phyloP scores from a whole-genome alignment of 352 stramenopile species.

The Globisporangium paddicum region DNA sequence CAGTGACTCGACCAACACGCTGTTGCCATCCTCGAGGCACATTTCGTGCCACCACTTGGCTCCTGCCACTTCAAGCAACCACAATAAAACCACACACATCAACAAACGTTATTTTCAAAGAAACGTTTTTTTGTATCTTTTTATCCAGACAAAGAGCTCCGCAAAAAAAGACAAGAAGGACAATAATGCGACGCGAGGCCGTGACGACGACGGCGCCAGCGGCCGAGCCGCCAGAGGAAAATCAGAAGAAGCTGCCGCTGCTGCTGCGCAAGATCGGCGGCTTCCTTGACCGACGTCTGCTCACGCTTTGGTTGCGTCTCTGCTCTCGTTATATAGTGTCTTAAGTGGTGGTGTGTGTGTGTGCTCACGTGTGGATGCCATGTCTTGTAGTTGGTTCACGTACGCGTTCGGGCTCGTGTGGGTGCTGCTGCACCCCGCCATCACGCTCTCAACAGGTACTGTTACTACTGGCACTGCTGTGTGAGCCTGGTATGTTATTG shows the following conservation, averaged over 20 bases:
- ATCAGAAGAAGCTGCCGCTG: constrained; percentile 11
- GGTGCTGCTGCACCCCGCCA: constrained; percentile 69
- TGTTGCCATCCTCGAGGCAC: no score
- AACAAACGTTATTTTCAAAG: no score
- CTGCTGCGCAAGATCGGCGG: constrained; percentile 7
- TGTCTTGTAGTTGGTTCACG: constrained; percentile 51
- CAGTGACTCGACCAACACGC: no score
- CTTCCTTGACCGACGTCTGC: constrained; percentile 4
- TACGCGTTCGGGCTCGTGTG: constrained; percentile 69
- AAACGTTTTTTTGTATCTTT: neutral
- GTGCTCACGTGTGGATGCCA: no score
- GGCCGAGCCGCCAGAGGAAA: neutral
- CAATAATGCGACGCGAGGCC: neutral
- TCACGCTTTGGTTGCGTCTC: no score
- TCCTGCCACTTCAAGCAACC: neutral
- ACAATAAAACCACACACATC: neutral
- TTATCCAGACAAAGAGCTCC: neutral
- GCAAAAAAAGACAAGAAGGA: no score
- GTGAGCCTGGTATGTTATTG: neutral
- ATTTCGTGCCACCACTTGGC: neutral
- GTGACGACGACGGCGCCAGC: neutral
- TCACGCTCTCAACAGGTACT: constrained; percentile 72
- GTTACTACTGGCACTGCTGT: neutral
- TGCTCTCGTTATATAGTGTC: neutral
- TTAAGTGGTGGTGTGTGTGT: no score